Evolutionary conservation across 129 eudicot genomes (phyloP).

Genomic region (Lactuca sativa): DNA sequence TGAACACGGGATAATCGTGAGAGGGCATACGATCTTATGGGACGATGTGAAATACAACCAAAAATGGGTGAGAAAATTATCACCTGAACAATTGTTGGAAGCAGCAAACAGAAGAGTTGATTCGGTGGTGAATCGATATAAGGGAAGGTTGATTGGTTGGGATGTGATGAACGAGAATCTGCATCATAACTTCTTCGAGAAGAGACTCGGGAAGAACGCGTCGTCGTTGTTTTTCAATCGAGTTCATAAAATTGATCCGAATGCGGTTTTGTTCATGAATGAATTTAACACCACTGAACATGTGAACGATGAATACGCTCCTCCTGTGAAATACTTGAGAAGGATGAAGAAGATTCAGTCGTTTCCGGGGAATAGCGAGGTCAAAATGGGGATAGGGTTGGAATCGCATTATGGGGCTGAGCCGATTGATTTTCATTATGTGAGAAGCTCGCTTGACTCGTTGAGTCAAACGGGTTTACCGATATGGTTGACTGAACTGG

Average conservation of each 20-base stretch:
- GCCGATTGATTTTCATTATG: slow-evolving; percentile 50
- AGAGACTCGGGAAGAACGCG: slow-evolving; percentile 45
- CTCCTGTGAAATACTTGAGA: slow-evolving; percentile 33
- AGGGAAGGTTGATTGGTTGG: slow-evolving; percentile 57
- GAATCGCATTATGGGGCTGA: slow-evolving; percentile 50
- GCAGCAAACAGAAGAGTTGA: slow-evolving; percentile 44
- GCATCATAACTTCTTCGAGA: slow-evolving; percentile 58
- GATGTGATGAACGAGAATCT: slow-evolving; percentile 85
- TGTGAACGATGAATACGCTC: slow-evolving; percentile 32
- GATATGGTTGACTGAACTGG: slow-evolving; percentile 83
- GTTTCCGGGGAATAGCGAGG: slow-evolving; percentile 32
- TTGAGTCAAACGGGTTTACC: slow-evolving; percentile 57
- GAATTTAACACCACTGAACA: slow-evolving; percentile 77
- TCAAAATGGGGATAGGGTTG: slow-evolving; percentile 55
- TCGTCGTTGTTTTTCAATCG: slow-evolving; percentile 34
- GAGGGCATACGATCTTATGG: slow-evolving; percentile 89
- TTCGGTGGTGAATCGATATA: slow-evolving; percentile 49
- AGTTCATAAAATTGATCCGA: slow-evolving; percentile 39
- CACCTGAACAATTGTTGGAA: slow-evolving; percentile 24
- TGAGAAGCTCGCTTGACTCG: slow-evolving; percentile 44
- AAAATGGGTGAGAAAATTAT: slow-evolving; percentile 45
- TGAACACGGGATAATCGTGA: slow-evolving; percentile 42
- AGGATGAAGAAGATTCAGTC: slow-evolving; percentile 32
- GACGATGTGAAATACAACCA: slow-evolving; percentile 53
- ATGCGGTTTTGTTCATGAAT: slow-evolving; percentile 52